phyloP scores from a whole-genome alignment of 495 filamentous ascomycete species.

The Penicillium cataractarum region DNA sequence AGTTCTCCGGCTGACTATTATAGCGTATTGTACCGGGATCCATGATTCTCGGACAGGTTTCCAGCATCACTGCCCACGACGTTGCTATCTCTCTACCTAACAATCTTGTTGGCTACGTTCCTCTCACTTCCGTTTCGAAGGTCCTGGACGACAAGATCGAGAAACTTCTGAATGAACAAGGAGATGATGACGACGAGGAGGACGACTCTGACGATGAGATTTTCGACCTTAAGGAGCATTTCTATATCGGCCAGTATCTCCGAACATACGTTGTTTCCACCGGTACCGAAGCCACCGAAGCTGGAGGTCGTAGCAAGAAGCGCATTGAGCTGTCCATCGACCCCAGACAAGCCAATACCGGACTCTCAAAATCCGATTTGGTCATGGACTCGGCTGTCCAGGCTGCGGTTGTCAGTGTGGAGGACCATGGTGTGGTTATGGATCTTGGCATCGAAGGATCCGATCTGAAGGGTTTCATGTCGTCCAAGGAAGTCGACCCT shows the following conservation, averaged over 20 bases:
- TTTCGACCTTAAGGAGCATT: conserved; percentile 71
- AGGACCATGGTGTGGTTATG: conserved; percentile 96
- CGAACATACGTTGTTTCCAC: conserved; percentile 83
- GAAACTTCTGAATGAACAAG: conserved; percentile 56
- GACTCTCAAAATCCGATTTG: conserved; percentile 69
- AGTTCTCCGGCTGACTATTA: conserved; percentile 38
- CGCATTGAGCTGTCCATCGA: conserved; percentile 83
- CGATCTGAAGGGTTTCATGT: conserved; percentile 78
- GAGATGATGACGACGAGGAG: conserved; percentile 56
- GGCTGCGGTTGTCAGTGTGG: conserved; percentile 84
- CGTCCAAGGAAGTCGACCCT: conserved; percentile 77
- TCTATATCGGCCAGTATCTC: conserved; percentile 85
- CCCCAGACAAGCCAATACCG: conserved; percentile 73
- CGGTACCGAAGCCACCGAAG: conserved; percentile 53
- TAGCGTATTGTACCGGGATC: conserved; percentile 82
- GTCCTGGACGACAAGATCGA: conserved; percentile 69
- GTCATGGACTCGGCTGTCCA: conserved; percentile 76
- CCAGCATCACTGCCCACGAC: conserved; percentile 77
- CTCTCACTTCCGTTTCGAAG: conserved; percentile 87
- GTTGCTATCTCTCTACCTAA: conserved; percentile 84
- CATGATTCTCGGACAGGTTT: conserved; percentile 83
- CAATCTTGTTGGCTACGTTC: conserved; percentile 85
- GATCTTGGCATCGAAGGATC: conserved; percentile 75
- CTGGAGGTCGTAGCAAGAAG: conserved; percentile 67
- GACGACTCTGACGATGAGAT: conserved; percentile 59